phyloP scores from a whole-genome alignment of 1,284 basidiomycete species.

The Ustilago bromivora region DNA sequence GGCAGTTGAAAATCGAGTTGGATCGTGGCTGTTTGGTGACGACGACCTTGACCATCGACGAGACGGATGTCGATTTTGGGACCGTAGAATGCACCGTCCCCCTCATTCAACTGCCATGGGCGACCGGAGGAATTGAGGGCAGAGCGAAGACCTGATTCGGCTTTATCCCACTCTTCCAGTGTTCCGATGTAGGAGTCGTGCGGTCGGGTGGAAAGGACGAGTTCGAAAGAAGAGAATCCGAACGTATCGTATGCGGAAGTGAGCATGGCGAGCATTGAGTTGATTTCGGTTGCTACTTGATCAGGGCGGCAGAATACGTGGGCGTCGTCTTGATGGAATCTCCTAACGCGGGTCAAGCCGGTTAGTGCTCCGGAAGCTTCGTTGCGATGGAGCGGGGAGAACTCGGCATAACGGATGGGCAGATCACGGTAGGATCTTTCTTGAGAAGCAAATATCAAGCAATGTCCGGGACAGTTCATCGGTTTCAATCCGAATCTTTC shows the following conservation, averaged over 20 bases:
- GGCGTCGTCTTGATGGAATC: conserved; percentile 69
- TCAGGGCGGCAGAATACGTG: conserved; percentile 66
- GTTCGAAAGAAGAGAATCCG: conserved; percentile 63
- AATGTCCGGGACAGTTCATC: conserved; percentile 69
- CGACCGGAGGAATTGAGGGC: conserved; percentile 57
- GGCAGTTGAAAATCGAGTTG: conserved; percentile 69
- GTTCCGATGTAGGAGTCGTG: conserved; percentile 53
- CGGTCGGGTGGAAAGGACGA: conserved; percentile 67
- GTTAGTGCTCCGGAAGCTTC: conserved; percentile 63
- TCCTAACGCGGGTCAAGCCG: conserved; percentile 62
- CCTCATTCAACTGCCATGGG: conserved; percentile 61
- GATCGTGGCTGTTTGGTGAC: conserved; percentile 68
- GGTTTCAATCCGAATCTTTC: conserved; percentile 65
- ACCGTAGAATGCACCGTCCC: conserved; percentile 68
- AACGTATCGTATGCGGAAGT: conserved; percentile 64
- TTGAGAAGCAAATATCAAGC: conserved; percentile 60
- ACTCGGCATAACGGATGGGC: conserved; percentile 65
- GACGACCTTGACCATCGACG: conserved; percentile 60
- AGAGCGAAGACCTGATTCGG: conserved; percentile 53
- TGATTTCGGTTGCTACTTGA: conserved; percentile 61
- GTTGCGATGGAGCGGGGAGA: conserved; percentile 65
- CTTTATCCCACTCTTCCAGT: conserved; percentile 60
- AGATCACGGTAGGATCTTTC: conserved; percentile 64
- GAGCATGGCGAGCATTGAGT: conserved; percentile 67
- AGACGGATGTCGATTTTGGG: conserved; percentile 69